Evolutionary conservation across 805 yeast species (phyloP), one percentile per base, ranked within the genome.

Genomic region (Kazachstania viticola): DNA sequence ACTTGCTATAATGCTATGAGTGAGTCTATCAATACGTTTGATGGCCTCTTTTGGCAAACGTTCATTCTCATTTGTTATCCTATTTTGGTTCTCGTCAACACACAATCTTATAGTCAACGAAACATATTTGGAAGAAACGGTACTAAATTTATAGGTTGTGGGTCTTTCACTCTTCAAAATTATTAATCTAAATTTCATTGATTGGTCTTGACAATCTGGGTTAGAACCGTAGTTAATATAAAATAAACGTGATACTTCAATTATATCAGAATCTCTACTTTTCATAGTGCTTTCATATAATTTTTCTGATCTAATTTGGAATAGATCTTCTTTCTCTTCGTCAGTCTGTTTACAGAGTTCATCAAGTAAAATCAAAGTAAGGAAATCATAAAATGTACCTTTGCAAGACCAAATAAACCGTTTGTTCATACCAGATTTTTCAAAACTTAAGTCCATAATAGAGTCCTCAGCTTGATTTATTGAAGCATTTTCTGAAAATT

Each of bases 391-490:
- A 18, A 53, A 27, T 3, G 33, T 21, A 22, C 56, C 58, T 18
- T 36, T 36, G 19, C 54, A 48, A 3, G 57, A 46, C 58, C 58
- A 53, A 4, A 44, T 42, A 24, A 49, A 41, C 19, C 49, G 46
- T 37, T 49, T 45, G 26, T 50, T 48, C 44, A 53, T 40, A 8
- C 58, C 58, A 2, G 57, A 45, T 26, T 47, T 48, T 15, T 35
- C 36, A 36, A 53, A 51, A 36, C 42, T 41, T 9, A 48, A 35
- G 15, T 34, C 30, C 21, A 45, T 25, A 13, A 26, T 23, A 9
- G 14, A 6, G 12, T 39, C 32, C 17, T 35, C 17, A 13, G 17
- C 18, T 18, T 29, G 27, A 16, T 32, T 28, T n/a, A n/a, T n/a
- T n/a, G n/a, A n/a, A n/a, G 21, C 7, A 19, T 19, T 19, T 6